phyloP scores from a whole-genome alignment of 352 stramenopile species.

The Phytopythium mirpurense region DNA sequence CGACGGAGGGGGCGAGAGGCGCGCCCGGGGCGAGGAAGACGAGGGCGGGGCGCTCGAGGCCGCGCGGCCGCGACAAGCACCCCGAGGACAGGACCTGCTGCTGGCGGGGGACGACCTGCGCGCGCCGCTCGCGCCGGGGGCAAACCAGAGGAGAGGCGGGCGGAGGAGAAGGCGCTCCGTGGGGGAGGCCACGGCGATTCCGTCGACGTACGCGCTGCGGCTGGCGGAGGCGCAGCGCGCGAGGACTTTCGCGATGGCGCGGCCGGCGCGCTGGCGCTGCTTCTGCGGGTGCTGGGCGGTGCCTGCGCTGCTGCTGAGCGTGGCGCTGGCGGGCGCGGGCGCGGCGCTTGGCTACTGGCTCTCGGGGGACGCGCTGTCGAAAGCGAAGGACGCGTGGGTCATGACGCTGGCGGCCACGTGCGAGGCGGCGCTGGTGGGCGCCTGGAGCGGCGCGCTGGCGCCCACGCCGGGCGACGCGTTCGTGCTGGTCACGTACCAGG shows the following conservation, averaged over 20 bases:
- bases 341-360: conserved; percentile 21
- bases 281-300: conserved; percentile 21
- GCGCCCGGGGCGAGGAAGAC: background rate
- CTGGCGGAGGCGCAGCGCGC: conserved; percentile 20
- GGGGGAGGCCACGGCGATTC: background rate
- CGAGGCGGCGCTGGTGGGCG: conserved; percentile 21
- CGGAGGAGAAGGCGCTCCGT: no score
- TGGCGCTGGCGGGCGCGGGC: conserved; percentile 11
- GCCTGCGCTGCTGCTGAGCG: conserved; percentile 19
- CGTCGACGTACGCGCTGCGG: conserved; percentile 13
- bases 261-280: conserved; percentile 21
- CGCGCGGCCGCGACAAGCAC: background rate
- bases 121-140: background rate
- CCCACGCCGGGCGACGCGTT: conserved; percentile 28
- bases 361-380: conserved; percentile 19
- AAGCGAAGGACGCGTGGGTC: conserved; percentile 14
- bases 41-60: background rate
- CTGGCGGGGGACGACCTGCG: background rate
- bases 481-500: conserved; percentile 37
- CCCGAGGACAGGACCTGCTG: background rate
- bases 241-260: conserved; percentile 24
- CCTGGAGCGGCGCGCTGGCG: conserved; percentile 31
- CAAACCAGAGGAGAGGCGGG: conserved; percentile 6
- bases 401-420: conserved; percentile 31
- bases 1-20: background rate